These are phyloP conservation scores for Paramyrothecium sp. DNA, from an alignment of 2,329 filamentous ascomycete genomes.

Conservation along the genomic window DNA sequence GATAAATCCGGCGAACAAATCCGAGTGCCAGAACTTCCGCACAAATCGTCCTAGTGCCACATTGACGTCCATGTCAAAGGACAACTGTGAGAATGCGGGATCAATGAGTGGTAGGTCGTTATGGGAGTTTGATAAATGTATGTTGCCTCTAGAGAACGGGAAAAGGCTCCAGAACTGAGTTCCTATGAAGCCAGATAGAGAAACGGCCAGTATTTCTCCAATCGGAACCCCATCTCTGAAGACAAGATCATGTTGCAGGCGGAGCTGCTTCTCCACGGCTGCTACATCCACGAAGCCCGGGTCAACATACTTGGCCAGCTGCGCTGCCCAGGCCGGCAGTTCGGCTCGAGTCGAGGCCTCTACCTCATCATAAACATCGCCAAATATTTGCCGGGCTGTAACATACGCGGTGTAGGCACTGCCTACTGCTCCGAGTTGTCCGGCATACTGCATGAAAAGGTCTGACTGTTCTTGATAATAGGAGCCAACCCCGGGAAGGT, in stretches of 20 bases:
- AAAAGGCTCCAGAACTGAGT: slow-evolving; percentile 36
- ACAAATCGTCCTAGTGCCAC: neutral
- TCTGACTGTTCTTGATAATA: slow-evolving; percentile 51
- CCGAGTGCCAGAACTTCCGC: neutral
- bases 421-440: slow-evolving; percentile 23
- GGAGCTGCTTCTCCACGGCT: slow-evolving; percentile 37
- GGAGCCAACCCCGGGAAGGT: slow-evolving; percentile 50
- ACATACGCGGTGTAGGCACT: slow-evolving; percentile 23
- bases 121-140: slow-evolving; percentile 35
- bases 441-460: slow-evolving; percentile 19
- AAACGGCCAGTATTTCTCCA: slow-evolving; percentile 42
- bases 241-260: slow-evolving; percentile 45
- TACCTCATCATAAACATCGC: slow-evolving; percentile 17
- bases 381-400: slow-evolving; percentile 32
- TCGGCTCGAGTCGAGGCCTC: slow-evolving; percentile 19
- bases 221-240: slow-evolving; percentile 43
- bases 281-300: slow-evolving; percentile 22
- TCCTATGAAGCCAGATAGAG: slow-evolving; percentile 24
- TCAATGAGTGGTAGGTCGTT: slow-evolving; percentile 22
- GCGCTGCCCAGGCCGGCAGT: slow-evolving; percentile 27
- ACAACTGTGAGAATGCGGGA: slow-evolving; percentile 30
- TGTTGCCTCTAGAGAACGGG: slow-evolving; percentile 37
- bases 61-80: slow-evolving; percentile 28
- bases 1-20: neutral
- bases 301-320: slow-evolving; percentile 18